A percentile compares a stretch with the other conserved stretches of the same genome.
Conservation (phyloP, 2,329 filamentous ascomycete species). For the Podosphaera fusca region DNA sequence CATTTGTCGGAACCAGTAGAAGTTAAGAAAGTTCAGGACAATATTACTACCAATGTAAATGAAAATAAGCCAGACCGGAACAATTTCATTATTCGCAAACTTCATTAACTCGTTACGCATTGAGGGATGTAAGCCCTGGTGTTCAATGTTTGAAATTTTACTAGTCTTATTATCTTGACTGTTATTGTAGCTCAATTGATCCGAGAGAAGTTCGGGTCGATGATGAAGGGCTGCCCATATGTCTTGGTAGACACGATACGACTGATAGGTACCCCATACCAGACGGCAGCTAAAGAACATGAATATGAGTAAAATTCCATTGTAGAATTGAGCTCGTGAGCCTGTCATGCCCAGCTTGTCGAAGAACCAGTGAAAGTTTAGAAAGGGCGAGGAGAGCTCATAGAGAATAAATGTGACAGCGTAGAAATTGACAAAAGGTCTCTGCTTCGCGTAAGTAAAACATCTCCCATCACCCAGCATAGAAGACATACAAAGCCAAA, state of each 20-base stretch:
- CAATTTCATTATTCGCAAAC: constrained; percentile 26
- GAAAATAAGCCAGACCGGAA: constrained; percentile 47
- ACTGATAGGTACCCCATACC: constrained; percentile 55
- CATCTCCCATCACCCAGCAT: constrained; percentile 1
- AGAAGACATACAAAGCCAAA: constrained; percentile 50
- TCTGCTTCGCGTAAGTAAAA: constrained; percentile 22
- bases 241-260: constrained; percentile 44
- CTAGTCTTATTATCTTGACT: not conserved
- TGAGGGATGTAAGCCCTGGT: no score
- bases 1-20: constrained; percentile 79
- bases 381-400: constrained; percentile 64
- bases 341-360: constrained; percentile 70
- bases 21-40: constrained; percentile 52
- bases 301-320: constrained; percentile 46
- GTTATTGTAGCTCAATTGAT: not conserved
- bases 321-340: constrained; percentile 48
- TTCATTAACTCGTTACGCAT: constrained; percentile 20
- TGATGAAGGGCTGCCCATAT: constrained; percentile 35
- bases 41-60: constrained; percentile 49
- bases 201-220: constrained; percentile 11
- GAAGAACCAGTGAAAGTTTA: constrained; percentile 83
- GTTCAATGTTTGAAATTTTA: not conserved
- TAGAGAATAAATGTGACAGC: constrained; percentile 63
- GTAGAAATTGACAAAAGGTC: constrained; percentile 70
- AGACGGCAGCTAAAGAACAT: constrained; percentile 61